Evolutionary conservation across 2,329 filamentous ascomycete genomes (phyloP).

Genomic region (Neocucurbitaria cava): DNA sequence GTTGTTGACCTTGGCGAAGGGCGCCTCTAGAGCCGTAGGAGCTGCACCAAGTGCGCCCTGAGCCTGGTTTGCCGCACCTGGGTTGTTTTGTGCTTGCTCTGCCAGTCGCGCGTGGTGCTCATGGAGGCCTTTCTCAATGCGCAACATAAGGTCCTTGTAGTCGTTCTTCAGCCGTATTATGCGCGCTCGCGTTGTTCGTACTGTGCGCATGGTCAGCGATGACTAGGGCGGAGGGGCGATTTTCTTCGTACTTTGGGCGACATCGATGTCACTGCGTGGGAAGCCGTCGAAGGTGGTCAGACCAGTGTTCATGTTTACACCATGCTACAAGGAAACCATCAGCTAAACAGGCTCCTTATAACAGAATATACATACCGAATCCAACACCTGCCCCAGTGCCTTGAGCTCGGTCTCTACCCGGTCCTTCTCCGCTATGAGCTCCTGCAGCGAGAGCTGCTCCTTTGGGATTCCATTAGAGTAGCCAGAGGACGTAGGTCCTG

Average conservation of each 20-base stretch:
- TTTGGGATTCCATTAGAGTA: slow-evolving; percentile 67
- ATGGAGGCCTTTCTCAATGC: slow-evolving; percentile 86
- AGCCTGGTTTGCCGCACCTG: slow-evolving; percentile 32
- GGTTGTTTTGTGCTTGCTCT: slow-evolving; percentile 53
- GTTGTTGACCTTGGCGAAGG: slow-evolving; percentile 90
- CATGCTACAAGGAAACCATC: slow-evolving; percentile 68
- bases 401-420: slow-evolving; percentile 85
- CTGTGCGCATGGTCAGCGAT: slow-evolving; percentile 56
- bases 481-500: slow-evolving; percentile 72
- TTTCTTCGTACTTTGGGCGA: slow-evolving; percentile 78
- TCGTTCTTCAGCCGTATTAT: slow-evolving; percentile 93
- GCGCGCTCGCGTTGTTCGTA: slow-evolving; percentile 88
- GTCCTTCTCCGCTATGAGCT: slow-evolving; percentile 86
- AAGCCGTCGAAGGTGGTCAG: slow-evolving; percentile 90
- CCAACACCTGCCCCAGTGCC: slow-evolving; percentile 83
- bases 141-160: slow-evolving; percentile 85
- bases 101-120: slow-evolving; percentile 79
- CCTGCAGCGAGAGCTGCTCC: slow-evolving; percentile 71
- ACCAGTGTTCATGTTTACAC: slow-evolving; percentile 88
- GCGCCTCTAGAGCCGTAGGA: slow-evolving; percentile 58
- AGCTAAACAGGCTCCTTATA: slow-evolving; percentile 14
- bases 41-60: slow-evolving; percentile 31
- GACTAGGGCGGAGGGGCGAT: background rate
- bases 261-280: slow-evolving; percentile 90
- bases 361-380: slow-evolving; percentile 68